Base-by-base conservation (phyloP, 2,329 filamentous ascomycete species). In the Teratosphaeria viscida region DNA sequence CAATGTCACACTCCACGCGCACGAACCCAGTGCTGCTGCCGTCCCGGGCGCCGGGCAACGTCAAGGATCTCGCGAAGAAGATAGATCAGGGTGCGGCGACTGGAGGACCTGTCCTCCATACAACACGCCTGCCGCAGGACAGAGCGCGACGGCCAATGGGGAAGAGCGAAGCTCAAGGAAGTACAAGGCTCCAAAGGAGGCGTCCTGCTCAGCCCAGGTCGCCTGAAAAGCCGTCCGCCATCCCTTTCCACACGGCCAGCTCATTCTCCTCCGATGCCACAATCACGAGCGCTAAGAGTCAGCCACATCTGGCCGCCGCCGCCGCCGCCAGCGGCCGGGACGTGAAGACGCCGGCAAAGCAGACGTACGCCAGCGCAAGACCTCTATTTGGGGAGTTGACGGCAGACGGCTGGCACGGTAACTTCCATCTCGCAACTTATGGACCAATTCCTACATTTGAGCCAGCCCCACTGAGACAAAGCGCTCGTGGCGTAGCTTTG, bases 1-100 rank as follows among this genome's bases (percentile, higher is more conserved):
- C 59, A 63, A 67, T 60, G 58, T 63, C 59, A 34, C 29, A 32
- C 7, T 5, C 29, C 29, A 32, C 29, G 29, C 66, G 63, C 54
- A 71, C 69, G 35, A 66, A 64, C 35, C 68, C 70, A 19, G 67
- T 67, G 12, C 63, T 70, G 29, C 64, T 70, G 26, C 66, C 69
- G 16, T 68, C 70, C 26, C 61, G 67, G 37, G 61, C 62, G 37
- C 60, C 62, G 23, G 68, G 69, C 32, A 64, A 59, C n/a, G 88
- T 94, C 66, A 90, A 87, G 74, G 89, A 94, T 70, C 78, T 94
- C 63, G 85, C 89, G 68, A 89, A 86, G 73, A 85, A 83, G 58
- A 94, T 92, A 75, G 88, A 92, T 72, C 84, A 86, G 69, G 61
- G 63, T 35, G 65, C 62, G 6, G 59, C 64, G 10, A 58, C 56